Percentiles rank a stretch among this genome's conserved stretches.
Evolutionary conservation across 495 filamentous ascomycete genomes (phyloP).

Genomic region (Penicillium cataractarum): DNA sequence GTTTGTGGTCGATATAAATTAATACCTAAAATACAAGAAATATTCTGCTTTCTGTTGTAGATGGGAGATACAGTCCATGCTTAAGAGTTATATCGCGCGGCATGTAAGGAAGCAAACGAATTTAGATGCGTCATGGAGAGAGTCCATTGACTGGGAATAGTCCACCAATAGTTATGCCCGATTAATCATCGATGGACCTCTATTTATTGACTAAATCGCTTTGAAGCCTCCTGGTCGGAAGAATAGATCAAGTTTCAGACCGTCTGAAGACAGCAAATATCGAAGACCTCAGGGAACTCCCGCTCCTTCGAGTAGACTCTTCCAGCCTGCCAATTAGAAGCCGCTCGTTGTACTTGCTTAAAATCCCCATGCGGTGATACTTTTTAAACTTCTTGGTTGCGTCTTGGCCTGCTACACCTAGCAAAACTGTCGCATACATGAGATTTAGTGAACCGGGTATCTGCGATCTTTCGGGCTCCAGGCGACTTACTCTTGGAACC

Average conservation of each 20-base stretch:
- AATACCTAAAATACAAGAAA: too few relatives aligned
- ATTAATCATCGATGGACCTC: too few relatives aligned
- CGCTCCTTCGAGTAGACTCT: not conserved
- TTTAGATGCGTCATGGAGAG: too few relatives aligned
- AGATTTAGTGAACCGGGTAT: not conserved
- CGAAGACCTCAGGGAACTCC: not conserved
- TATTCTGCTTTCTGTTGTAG: too few relatives aligned
- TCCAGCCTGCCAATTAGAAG: not conserved
- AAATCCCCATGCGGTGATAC: not conserved
- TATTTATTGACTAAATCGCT: too few relatives aligned
- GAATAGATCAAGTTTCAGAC: not conserved
- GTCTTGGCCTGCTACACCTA: not conserved
- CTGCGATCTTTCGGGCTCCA: too few relatives aligned
- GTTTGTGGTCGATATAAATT: not conserved
- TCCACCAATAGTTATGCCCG: too few relatives aligned
- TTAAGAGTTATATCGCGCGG: too few relatives aligned
- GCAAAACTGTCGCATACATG: not conserved
- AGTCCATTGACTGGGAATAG: too few relatives aligned
- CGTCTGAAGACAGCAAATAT: not conserved
- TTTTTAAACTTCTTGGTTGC: not conserved
- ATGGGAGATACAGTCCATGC: too few relatives aligned
- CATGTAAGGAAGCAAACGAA: too few relatives aligned
- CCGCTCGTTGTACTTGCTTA: not conserved
- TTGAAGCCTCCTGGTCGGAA: too few relatives aligned
- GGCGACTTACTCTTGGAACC: not conserved